Conservation (phyloP, 1,284 basidiomycete species). For the Ceratobasidium sp. region DNA sequence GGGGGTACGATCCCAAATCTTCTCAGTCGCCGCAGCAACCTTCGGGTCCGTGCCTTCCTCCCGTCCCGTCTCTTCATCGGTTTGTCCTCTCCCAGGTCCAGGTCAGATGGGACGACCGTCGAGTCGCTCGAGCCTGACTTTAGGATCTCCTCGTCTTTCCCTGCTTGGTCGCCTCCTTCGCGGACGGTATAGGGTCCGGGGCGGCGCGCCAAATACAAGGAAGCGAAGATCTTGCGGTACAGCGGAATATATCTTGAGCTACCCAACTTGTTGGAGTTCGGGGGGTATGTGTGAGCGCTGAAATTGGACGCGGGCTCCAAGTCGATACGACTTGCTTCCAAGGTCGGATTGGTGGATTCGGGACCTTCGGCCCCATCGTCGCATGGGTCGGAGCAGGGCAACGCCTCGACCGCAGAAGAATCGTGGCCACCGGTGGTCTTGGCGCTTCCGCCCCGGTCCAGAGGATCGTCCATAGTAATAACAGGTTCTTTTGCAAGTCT, state of each 20-base stretch:
- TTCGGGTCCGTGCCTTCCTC: too few relatives aligned
- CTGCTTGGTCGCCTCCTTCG: neutral
- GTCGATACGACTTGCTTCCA: neutral
- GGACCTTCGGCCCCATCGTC: neutral
- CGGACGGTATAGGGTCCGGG: neutral
- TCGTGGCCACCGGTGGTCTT: neutral
- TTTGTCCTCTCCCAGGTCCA: neutral
- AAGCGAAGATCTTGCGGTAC: neutral
- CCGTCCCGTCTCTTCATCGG: too few relatives aligned
- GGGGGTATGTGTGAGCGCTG: neutral
- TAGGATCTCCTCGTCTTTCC: neutral
- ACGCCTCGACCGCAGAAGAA: neutral
- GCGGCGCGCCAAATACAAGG: neutral
- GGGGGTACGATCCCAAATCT: too few relatives aligned
- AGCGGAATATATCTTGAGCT: neutral
- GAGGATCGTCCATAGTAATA: neutral
- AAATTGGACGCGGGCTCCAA: neutral
- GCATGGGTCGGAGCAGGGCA: neutral
- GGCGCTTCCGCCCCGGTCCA: neutral
- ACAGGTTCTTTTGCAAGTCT: neutral
- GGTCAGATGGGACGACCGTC: neutral
- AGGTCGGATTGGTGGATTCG: neutral
- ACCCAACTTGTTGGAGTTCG: too few relatives aligned
- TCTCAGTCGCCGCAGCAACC: too few relatives aligned
- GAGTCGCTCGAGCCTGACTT: neutral